Evolutionary conservation across 345 rosid species (phyloP).

Genomic region (Cardamine resedifolia): DNA sequence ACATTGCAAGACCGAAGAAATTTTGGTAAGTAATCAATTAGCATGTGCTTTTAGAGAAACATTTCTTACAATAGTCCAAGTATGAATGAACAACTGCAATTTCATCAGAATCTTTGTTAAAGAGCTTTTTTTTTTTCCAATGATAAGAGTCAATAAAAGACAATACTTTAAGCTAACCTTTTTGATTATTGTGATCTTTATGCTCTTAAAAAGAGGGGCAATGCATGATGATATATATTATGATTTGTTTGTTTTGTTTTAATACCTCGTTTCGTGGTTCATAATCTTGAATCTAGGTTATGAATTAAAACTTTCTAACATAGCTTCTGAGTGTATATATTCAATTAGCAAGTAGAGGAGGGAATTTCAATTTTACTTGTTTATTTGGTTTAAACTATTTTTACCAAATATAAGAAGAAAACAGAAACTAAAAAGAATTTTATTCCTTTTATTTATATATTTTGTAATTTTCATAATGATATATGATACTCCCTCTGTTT

Average conservation of each 20-base stretch:
- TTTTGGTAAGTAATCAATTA: conserved; percentile 4
- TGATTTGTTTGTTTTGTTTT: background rate
- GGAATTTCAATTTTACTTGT: too few species aligned
- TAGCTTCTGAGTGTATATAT: too few species aligned
- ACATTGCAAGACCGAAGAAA: conserved; percentile 17
- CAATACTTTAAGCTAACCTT: conserved; percentile 23
- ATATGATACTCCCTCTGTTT: too few species aligned
- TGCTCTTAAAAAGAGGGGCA: conserved; percentile 9
- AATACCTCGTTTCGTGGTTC: background rate
- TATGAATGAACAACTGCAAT: conserved; percentile 33
- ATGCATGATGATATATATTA: conserved; percentile 2
- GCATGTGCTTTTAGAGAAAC: conserved; percentile 27
- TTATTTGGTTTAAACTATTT: too few species aligned
- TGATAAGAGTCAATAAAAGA: conserved; percentile 31
- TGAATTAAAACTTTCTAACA: background rate
- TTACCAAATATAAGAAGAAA: too few species aligned
- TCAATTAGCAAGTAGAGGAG: background rate
- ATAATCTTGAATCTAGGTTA: background rate
- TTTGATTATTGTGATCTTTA: conserved; percentile 4
- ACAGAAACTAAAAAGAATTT: background rate
- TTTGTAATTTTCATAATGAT: too few species aligned
- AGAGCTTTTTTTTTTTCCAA: conserved; percentile 6
- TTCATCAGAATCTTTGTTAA: conserved; percentile 7
- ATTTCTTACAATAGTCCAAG: conserved; percentile 29
- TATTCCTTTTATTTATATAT: too few species aligned